phyloP scores from a whole-genome alignment of 78 protist genomes.

The Dictyostelium firmibasis region DNA sequence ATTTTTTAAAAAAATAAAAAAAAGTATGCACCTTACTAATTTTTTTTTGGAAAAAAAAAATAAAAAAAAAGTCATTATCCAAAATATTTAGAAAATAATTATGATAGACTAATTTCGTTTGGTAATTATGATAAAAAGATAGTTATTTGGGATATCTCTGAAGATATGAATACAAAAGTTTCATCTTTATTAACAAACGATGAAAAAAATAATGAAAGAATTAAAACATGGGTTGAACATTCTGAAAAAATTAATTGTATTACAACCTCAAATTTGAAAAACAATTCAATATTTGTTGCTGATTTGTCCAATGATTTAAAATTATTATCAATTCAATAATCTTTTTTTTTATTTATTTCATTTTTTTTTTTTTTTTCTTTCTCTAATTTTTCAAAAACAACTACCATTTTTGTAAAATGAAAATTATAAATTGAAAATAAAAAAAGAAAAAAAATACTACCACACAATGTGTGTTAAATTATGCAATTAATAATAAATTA shows the following conservation, averaged over 20 bases:
- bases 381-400: too few relatives aligned
- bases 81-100: conserved; percentile 8
- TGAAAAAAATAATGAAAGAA: conserved; percentile 23
- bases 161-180: not conserved
- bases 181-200: not conserved
- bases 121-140: conserved; percentile 37
- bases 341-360: too few relatives aligned
- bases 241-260: conserved; percentile 24
- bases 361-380: too few relatives aligned
- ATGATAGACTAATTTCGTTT: conserved; percentile 9
- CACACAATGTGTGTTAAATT: too few relatives aligned
- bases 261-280: not conserved
- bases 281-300: conserved; percentile 2
- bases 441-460: too few relatives aligned
- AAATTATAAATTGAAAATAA: too few relatives aligned
- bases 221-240: not conserved
- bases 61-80: conserved; percentile 5
- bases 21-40: not conserved
- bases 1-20: not conserved
- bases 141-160: conserved; percentile 30
- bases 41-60: not conserved
- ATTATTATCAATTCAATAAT: not conserved
- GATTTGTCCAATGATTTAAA: conserved; percentile 29
- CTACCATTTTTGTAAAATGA: not conserved
- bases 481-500: too few relatives aligned